These are phyloP conservation scores for Saccharomycopsis fodiens DNA, from an alignment of 805 yeast species.

Conservation along the genomic window DNA sequence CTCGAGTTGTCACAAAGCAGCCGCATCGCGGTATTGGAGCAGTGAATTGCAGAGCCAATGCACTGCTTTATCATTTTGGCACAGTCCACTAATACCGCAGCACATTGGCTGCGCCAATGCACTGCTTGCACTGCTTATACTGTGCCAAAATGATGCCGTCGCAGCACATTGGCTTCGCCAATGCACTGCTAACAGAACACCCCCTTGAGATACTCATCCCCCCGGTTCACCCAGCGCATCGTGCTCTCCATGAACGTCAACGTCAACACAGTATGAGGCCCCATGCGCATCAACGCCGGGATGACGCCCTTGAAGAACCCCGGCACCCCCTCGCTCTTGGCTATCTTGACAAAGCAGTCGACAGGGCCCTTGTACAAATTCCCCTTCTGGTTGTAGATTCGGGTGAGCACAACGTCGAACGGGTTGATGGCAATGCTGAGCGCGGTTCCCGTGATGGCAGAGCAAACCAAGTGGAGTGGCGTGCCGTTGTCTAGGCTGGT, in stretches of 20 bases:
- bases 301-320: slow-evolving; percentile 94
- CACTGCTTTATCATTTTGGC: too few relatives aligned
- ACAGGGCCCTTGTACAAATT: slow-evolving; percentile 77
- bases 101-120: too few relatives aligned
- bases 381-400: slow-evolving; percentile 87
- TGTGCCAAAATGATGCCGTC: too few relatives aligned
- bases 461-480: slow-evolving; percentile 60
- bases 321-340: slow-evolving; percentile 69
- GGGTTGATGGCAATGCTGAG: slow-evolving; percentile 97
- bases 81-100: too few relatives aligned
- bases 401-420: slow-evolving; percentile 90
- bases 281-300: slow-evolving; percentile 87
- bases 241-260: slow-evolving; percentile 95
- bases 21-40: too few relatives aligned
- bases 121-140: too few relatives aligned
- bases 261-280: slow-evolving; percentile 89
- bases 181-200: too few relatives aligned
- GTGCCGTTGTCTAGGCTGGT: slow-evolving; percentile 56
- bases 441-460: slow-evolving; percentile 80
- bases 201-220: background rate
- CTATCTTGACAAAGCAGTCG: slow-evolving; percentile 83
- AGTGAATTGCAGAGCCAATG: too few relatives aligned
- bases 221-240: slow-evolving; percentile 45
- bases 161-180: too few relatives aligned
- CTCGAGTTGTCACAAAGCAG: too few relatives aligned